These are phyloP conservation scores for Ophiostoma australiae DNA, from an alignment of 2,329 filamentous ascomycete species.

Conservation along the genomic window DNA sequence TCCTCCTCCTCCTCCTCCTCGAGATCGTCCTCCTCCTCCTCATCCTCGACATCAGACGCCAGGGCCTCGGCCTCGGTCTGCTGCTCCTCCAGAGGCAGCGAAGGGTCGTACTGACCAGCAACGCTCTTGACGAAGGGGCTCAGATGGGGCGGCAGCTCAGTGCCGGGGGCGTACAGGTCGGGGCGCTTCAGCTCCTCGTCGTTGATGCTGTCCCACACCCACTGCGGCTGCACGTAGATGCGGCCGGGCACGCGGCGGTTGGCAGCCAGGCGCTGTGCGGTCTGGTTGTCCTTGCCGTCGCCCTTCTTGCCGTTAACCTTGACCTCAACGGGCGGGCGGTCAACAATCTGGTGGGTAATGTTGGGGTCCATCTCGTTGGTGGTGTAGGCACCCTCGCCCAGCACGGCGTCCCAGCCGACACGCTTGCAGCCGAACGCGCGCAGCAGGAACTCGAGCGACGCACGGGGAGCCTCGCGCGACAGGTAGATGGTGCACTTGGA, in stretches of 20 bases:
- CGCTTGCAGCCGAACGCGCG: constrained; percentile 93
- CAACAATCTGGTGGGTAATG: constrained; percentile 95
- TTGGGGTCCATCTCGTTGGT: constrained; percentile 78
- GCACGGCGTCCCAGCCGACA: constrained; percentile 86
- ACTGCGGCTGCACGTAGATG: constrained; percentile 92
- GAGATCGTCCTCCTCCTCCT: constrained; percentile 41
- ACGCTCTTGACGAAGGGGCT: constrained; percentile 91
- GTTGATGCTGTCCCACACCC: constrained; percentile 97
- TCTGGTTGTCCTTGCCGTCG: constrained; percentile 55
- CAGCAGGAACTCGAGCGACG: constrained; percentile 86
- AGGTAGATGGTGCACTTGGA: constrained; percentile 86
- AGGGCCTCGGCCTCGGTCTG: constrained; percentile 82
- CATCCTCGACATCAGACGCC: constrained; percentile 52
- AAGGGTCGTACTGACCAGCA: constrained; percentile 87
- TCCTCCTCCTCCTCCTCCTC: constrained; percentile 39
- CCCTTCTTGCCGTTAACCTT: constrained; percentile 46
- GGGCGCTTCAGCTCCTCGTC: constrained; percentile 81
- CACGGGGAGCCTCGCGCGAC: constrained; percentile 86
- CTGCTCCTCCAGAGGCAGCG: constrained; percentile 76
- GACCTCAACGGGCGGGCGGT: constrained; percentile 71
- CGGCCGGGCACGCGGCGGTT: constrained; percentile 82
- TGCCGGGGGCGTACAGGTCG: constrained; percentile 84
- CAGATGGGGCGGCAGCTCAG: constrained; percentile 84
- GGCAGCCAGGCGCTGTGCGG: constrained; percentile 50
- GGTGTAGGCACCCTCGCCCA: constrained; percentile 89